Base-by-base conservation (phyloP, 805 yeast species). In the Debaryomyces prosopidis region DNA sequence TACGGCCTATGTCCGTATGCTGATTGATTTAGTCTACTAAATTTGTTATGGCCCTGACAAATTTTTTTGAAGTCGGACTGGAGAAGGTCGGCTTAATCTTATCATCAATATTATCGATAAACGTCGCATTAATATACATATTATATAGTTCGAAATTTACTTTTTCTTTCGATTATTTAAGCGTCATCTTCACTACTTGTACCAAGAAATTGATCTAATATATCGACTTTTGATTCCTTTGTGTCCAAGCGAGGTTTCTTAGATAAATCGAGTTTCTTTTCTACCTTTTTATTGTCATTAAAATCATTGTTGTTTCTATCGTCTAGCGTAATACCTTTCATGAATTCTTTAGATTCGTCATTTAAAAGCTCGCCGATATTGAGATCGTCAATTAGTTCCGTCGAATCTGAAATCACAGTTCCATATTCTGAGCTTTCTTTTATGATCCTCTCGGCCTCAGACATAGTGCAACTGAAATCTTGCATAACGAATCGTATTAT, bases 401-500 rank as follows among this genome's bases (percentile, higher is more conserved):
- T 51, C 2, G 55, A 40, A 47, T 72, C 76, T 3, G 71, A 60
- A 9, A 72, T 58, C 7, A 48, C 45, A 7, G 59, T 54, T 0
- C 86, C 85, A 49, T 69, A 80, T 27, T 79, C 81, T 1, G 59
- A 51, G 0, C 86, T 82, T 2, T 64, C 59, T 31, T 65, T 67
- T 57, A 84, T 65, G 12, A 78, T 53, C 11, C 66, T 67, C 48
- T 76, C 77, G 0, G 84, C 85, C 17, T 65, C 62, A 2, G 66
- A 73, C 12, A 74, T 51, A n/a, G 61, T 54, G 3, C 59, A 40
- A 1, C 53, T 44, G 60, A 71, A 52, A 48, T 82, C 85, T 3
- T 75, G 72, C 57, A 73, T 69, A 6, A 79, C 75, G 16, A 83
- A 53, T 26, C 81, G 63, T 5, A 80, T 63, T 3, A 82, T 70